Evolutionary conservation across 2,329 filamentous ascomycete species (phyloP), one percentile per base, ranked within the genome.

Genomic region (Epichloe bromicola): DNA sequence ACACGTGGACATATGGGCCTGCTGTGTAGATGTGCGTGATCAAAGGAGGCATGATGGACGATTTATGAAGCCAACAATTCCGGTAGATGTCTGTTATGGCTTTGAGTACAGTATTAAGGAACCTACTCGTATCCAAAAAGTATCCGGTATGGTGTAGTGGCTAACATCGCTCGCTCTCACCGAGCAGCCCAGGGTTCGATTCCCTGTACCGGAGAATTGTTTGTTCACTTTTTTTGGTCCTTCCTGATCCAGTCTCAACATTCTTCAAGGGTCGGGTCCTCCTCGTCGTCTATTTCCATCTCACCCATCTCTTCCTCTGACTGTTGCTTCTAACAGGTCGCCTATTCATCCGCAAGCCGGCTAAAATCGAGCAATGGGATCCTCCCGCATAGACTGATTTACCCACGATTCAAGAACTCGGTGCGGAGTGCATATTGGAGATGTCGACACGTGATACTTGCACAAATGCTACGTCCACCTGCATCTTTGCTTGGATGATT

Each of bases 1-100:
- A 90, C 62, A 86, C 85, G 66, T 89, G 85, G 12, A 86, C 86
- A 6, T 85, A 88, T 15, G 86, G 86, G 67, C 90, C 86, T 19
- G 86, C 86, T 12, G 85, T 89, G 74, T 84, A 90, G 61, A 88
- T 71, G 66, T 85, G 76, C n/a, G 74, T 82, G 60, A 89, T 83
- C 10, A 30, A 19, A 30, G 55, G 89, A n/a, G 39, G 4, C 39
- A 75, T 44, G 85, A 83, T 40, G 26, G 26, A 30, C 8, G 26
- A 30, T 11, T 4, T 30, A 3, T 4, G 26, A 30, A 30, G 26
- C 26, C 8, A 70, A 61, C 72, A 38, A 12, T 14, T 8, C 23
- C 14, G 44, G 5, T 4, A 19, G 0, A 34, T 37, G 4, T 38
- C 15, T 36, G 17, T 12, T 0, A 2, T 3, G n/a, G 44, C 11